These are phyloP conservation scores for Takashimella koratensis DNA, from an alignment of 1,284 basidiomycete species.

Conservation along the genomic window DNA sequence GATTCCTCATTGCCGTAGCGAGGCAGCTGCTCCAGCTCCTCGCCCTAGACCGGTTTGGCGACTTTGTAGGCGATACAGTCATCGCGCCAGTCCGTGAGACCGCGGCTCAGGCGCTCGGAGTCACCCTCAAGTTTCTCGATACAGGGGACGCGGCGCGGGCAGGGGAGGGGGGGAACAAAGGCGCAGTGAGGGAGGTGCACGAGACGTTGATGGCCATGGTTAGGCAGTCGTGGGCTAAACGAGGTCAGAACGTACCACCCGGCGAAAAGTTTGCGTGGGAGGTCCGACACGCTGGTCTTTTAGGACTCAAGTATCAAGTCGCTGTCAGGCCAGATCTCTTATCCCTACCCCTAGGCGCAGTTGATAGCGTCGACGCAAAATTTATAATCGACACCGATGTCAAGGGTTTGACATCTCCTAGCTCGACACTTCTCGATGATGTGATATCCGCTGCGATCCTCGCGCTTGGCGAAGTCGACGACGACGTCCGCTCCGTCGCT, in stretches of 20 bases:
- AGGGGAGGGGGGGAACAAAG: not conserved
- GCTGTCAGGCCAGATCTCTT: slow-evolving; percentile 85
- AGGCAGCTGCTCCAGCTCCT: slow-evolving; percentile 85
- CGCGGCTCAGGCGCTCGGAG: slow-evolving; percentile 89
- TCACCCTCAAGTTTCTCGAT: slow-evolving; percentile 82
- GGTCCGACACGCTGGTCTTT: slow-evolving; percentile 90
- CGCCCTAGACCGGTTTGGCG: slow-evolving; percentile 94
- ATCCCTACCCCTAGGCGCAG: not conserved
- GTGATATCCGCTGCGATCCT: slow-evolving; percentile 83
- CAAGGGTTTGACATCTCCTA: not conserved
- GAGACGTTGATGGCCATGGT: slow-evolving; percentile 88
- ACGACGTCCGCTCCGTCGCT: slow-evolving; percentile 94
- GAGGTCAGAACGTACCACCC: slow-evolving; percentile 43
- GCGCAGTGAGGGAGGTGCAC: slow-evolving; percentile 62
- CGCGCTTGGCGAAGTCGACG: slow-evolving; percentile 88
- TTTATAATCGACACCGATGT: not conserved
- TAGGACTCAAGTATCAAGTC: slow-evolving; percentile 97
- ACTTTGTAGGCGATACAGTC: slow-evolving; percentile 95
- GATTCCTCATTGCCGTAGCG: slow-evolving; percentile 58
- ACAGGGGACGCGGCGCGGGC: slow-evolving; percentile 64
- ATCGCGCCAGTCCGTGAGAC: slow-evolving; percentile 96
- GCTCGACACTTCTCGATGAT: slow-evolving; percentile 58
- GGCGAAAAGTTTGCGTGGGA: slow-evolving; percentile 79
- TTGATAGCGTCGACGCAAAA: not conserved
- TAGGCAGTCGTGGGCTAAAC: slow-evolving; percentile 65